Evolutionary conservation across 176 grass and related monocot genomes (phyloP), one percentile per base, ranked within the genome.

Genomic region (Paspalum vaginatum): DNA sequence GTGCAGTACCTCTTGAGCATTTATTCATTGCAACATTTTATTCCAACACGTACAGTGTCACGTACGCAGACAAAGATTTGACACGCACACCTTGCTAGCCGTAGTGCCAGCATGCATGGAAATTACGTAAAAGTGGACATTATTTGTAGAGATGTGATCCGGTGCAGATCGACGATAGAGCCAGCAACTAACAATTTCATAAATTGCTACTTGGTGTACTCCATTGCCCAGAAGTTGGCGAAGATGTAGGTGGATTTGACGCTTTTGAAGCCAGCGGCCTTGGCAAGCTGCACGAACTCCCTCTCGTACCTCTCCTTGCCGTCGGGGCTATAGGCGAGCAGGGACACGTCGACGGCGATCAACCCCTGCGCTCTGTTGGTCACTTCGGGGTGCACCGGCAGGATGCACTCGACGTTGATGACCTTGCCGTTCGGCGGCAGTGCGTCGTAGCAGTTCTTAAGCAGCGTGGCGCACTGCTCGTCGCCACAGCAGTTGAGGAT

Each of bases 391-490:
- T 80, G 89, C 37, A 85, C 89, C n/a, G 92, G 92, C 50, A 95
- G 89, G 37, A 91, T 48, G 60, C 84, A 85, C 68, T 95, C 92
- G 6, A 85, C 89, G 8, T 89, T 25, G 44, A 95, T 87, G 46
- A 95, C 89, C 87, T 95, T 95, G 11, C 92, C 92, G 25, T 89
- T 63, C 0, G 73, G 49, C 5, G 94, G 94, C 46, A 97, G 82
- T 20, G 91, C 94, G 44, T 91, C 83, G 76, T 88, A 86, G 89
- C 94, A 97, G 79, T 97, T 91, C 89, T 88, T 90, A 75, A 97
- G 85, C 21, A 97, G 76, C 13, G 46, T 81, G 1, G 83, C 62
- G 14, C 89, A 97, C 8, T 89, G 93, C 64, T 85, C 63, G n/a
- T 92, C 93, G 56, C 89, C 89, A 89, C 92, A 95, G 76, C 91